A percentile compares a stretch with the other conserved stretches of the same genome.
These are phyloP conservation scores for Paraleonurus japonicus DNA, from an alignment of 257 asterid species.

Conservation along the genomic window DNA sequence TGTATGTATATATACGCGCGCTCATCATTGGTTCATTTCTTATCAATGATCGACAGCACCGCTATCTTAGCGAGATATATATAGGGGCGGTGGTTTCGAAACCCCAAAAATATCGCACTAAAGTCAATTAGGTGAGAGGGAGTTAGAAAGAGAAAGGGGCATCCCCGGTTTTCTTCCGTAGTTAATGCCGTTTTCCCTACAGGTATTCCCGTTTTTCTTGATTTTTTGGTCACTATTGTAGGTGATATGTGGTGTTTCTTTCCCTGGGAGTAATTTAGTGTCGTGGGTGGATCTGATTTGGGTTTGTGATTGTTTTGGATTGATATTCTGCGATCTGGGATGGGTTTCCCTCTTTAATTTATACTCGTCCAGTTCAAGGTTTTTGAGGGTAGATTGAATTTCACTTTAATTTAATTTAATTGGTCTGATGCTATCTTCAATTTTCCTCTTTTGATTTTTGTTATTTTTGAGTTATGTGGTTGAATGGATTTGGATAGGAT, in stretches of 20 bases:
- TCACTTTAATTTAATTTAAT: slow-evolving; percentile 3
- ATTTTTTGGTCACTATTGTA: too few relatives aligned
- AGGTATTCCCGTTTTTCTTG: slow-evolving; percentile 22
- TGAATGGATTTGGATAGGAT: background rate
- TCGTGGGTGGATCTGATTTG: slow-evolving; percentile 25
- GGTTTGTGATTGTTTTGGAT: slow-evolving; percentile 14
- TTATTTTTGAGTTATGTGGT: background rate
- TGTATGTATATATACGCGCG: background rate
- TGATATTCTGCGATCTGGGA: slow-evolving; percentile 23
- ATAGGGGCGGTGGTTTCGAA: slow-evolving; percentile 26
- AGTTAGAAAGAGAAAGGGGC: slow-evolving; percentile 39
- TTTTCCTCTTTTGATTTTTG: background rate
- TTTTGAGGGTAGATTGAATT: background rate
- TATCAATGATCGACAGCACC: background rate
- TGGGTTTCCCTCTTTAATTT: background rate
- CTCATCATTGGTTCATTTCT: slow-evolving; percentile 20
- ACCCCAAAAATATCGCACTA: slow-evolving; percentile 7
- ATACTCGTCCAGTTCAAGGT: background rate
- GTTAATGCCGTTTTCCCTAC: slow-evolving; percentile 44
- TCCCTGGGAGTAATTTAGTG: background rate
- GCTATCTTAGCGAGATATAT: slow-evolving; percentile 20
- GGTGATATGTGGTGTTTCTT: background rate
- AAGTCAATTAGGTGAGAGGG: slow-evolving; percentile 16
- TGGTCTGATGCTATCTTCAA: background rate
- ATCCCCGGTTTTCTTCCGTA: slow-evolving; percentile 36